These are phyloP conservation scores for Dipteronia dyeriana DNA, from an alignment of 345 rosid genomes.

Conservation along the genomic window DNA sequence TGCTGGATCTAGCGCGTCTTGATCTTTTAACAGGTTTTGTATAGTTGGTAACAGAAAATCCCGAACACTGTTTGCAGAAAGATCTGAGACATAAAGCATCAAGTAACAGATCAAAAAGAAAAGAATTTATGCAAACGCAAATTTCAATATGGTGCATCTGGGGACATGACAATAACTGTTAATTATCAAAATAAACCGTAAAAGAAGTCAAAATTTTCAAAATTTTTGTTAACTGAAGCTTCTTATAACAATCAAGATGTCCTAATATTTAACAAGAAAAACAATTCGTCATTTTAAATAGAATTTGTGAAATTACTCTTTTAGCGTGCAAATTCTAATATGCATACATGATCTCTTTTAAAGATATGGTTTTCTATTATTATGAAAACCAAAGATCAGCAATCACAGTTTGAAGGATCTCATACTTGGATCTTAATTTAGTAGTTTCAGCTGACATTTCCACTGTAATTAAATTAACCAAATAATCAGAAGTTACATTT, in stretches of 20 bases:
- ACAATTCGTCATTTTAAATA: background rate
- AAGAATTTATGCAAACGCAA: constrained; percentile 8
- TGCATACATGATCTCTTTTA: background rate
- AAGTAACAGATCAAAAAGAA: background rate
- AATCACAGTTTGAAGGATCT: background rate
- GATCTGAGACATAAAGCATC: constrained; percentile 44
- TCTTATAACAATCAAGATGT: background rate
- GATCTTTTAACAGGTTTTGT: constrained; percentile 83
- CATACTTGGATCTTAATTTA: background rate
- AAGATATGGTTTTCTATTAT: background rate
- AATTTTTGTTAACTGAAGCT: background rate
- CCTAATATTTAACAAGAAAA: background rate
- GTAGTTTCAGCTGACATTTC: background rate
- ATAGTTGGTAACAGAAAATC: constrained; percentile 81
- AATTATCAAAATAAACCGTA: background rate
- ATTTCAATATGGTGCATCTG: background rate
- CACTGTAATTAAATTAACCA: background rate
- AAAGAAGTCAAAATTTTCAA: background rate
- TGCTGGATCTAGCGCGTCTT: constrained; percentile 87
- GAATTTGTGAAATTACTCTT: background rate
- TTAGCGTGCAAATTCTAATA: background rate
- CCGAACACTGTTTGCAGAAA: constrained; percentile 65
- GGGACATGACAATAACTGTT: background rate
- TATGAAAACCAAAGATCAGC: background rate
- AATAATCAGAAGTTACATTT: background rate